Evolutionary conservation across 495 filamentous ascomycete genomes (phyloP).

Genomic region (Penicillium robsamsonii): DNA sequence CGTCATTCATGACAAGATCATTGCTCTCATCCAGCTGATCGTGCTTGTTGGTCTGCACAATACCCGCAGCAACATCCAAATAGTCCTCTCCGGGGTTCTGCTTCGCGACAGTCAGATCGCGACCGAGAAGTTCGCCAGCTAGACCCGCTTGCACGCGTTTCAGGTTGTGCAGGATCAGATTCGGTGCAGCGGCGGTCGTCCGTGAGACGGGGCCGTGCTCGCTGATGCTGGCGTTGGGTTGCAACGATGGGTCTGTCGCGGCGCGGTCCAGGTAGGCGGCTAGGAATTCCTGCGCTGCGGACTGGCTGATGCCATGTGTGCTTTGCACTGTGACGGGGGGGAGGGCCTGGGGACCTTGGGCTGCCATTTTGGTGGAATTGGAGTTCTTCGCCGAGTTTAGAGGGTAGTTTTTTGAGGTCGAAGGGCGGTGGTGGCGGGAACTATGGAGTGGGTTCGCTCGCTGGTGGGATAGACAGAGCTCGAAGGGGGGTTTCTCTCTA

Average conservation of each 20-base stretch:
- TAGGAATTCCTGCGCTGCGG: slow-evolving; percentile 55
- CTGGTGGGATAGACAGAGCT: background rate
- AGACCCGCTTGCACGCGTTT: slow-evolving; percentile 65
- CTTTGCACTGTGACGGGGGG: slow-evolving; percentile 46
- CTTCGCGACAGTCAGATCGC: slow-evolving; percentile 45
- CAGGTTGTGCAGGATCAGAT: slow-evolving; percentile 62
- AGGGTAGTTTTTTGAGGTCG: background rate
- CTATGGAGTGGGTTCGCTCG: background rate
- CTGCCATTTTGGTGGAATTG: slow-evolving; percentile 34
- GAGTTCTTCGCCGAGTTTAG: background rate
- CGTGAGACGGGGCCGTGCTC: slow-evolving; percentile 56
- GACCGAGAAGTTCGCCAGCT: slow-evolving; percentile 54
- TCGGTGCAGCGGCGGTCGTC: slow-evolving; percentile 51
- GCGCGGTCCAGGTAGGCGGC: slow-evolving; percentile 56
- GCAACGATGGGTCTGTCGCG: slow-evolving; percentile 57
- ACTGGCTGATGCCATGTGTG: slow-evolving; percentile 46
- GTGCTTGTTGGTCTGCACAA: slow-evolving; percentile 25
- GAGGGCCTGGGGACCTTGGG: slow-evolving; percentile 44
- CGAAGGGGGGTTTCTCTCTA: background rate
- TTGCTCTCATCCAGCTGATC: slow-evolving; percentile 28
- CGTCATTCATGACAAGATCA: slow-evolving; percentile 30
- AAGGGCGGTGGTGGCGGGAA: background rate
- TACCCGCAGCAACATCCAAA: slow-evolving; percentile 25
- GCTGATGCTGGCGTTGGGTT: slow-evolving; percentile 63
- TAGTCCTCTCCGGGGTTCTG: slow-evolving; percentile 34